These are phyloP conservation scores for Yarrowia galli DNA, from an alignment of 1,139 yeast species.

Conservation along the genomic window DNA sequence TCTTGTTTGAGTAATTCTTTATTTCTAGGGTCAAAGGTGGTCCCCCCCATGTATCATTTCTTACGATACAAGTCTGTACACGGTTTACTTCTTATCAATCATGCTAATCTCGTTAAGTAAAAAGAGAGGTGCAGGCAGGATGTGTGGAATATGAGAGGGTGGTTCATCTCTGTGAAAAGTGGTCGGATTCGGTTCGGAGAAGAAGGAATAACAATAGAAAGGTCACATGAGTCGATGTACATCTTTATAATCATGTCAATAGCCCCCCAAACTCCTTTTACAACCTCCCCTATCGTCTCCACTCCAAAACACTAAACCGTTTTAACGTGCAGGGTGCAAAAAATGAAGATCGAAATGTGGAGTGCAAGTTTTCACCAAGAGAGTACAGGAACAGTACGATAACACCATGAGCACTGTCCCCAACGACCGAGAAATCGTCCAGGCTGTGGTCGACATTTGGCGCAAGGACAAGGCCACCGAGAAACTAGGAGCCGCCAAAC, in stretches of 20 bases:
- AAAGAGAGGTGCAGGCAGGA: neutral
- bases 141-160: too few species aligned
- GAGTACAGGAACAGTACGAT: too few species aligned
- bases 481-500: constrained; percentile 61
- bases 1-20: neutral
- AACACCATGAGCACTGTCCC: constrained; percentile 52
- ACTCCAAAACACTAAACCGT: neutral
- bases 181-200: neutral
- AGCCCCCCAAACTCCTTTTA: neutral
- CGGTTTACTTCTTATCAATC: constrained; percentile 5
- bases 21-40: too few species aligned
- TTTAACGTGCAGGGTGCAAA: constrained; percentile 20
- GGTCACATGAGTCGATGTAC: neutral
- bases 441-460: constrained; percentile 70
- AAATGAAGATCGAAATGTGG: neutral
- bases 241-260: neutral
- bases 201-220: neutral
- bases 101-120: neutral
- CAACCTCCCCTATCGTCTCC: neutral
- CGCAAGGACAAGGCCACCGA: constrained; percentile 71
- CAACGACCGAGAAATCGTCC: constrained; percentile 68
- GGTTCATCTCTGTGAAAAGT: too few species aligned
- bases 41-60: too few species aligned
- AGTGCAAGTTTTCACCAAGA: too few species aligned
- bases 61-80: too few species aligned